phyloP scores from a whole-genome alignment of 2,329 filamentous ascomycete species.

The Macrophomina tecta region DNA sequence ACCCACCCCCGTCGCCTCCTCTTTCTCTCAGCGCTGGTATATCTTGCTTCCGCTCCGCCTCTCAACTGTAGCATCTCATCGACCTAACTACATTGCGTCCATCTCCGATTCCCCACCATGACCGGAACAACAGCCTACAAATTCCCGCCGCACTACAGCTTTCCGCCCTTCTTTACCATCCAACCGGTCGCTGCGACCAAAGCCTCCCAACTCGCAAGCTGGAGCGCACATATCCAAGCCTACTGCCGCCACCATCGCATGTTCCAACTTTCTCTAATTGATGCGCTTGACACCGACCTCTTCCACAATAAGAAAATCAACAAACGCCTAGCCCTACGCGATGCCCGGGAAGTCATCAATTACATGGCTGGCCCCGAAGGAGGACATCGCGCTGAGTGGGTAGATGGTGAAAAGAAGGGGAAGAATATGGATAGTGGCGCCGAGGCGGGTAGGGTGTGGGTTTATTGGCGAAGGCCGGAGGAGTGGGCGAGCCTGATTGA shows the following conservation, averaged over 20 bases:
- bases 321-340: slow-evolving; percentile 57
- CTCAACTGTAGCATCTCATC: background rate
- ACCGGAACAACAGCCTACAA: slow-evolving; percentile 39
- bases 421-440: slow-evolving; percentile 24
- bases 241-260: slow-evolving; percentile 82
- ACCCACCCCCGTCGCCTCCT: too few relatives aligned
- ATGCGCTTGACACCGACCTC: slow-evolving; percentile 63
- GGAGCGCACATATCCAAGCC: slow-evolving; percentile 81
- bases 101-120: slow-evolving; percentile 6
- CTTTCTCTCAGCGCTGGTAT: too few relatives aligned
- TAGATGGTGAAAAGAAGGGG: slow-evolving; percentile 41
- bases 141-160: slow-evolving; percentile 65
- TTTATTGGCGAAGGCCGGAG: slow-evolving; percentile 86
- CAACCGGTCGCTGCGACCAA: slow-evolving; percentile 74
- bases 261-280: slow-evolving; percentile 74
- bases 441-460: slow-evolving; percentile 60
- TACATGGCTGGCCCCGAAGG: slow-evolving; percentile 62
- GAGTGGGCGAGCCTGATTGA: slow-evolving; percentile 86
- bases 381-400: slow-evolving; percentile 69
- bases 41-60: background rate
- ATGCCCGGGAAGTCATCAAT: slow-evolving; percentile 60
- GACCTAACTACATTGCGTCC: background rate
- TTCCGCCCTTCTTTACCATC: slow-evolving; percentile 85
- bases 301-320: slow-evolving; percentile 57
- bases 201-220: slow-evolving; percentile 78